These are phyloP conservation scores for Sporisorium iseilematis-ciliati DNA, from an alignment of 1,284 basidiomycete species.

Conservation along the genomic window DNA sequence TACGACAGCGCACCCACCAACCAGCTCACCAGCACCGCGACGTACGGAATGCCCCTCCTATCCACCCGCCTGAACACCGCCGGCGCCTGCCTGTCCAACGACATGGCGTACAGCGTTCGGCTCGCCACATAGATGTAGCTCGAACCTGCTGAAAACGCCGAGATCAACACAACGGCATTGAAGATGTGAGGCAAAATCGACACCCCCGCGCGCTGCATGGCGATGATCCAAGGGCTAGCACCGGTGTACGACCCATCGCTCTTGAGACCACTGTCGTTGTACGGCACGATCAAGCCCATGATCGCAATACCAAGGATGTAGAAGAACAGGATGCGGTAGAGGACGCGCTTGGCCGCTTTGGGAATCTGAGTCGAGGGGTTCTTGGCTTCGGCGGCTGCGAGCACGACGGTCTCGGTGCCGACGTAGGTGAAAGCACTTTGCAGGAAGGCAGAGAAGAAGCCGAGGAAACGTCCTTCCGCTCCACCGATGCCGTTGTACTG, in stretches of 20 bases:
- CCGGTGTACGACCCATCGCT: conserved; percentile 38
- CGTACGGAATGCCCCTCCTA: conserved; percentile 80
- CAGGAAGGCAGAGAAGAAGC: conserved; percentile 68
- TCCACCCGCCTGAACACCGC: conserved; percentile 78
- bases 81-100: conserved; percentile 81
- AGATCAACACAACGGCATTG: conserved; percentile 82
- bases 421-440: conserved; percentile 84
- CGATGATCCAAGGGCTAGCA: conserved; percentile 71
- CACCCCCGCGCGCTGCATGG: conserved; percentile 68
- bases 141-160: conserved; percentile 87
- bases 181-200: conserved; percentile 73
- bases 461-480: conserved; percentile 74
- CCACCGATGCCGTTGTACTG: conserved; percentile 72
- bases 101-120: conserved; percentile 80
- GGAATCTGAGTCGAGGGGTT: conserved; percentile 70
- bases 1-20: conserved; percentile 79
- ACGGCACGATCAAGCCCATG: conserved; percentile 63
- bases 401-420: conserved; percentile 86
- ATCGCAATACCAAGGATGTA: conserved; percentile 72
- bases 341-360: conserved; percentile 55
- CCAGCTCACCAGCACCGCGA: conserved; percentile 78
- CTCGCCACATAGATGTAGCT: conserved; percentile 86
- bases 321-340: conserved; percentile 71
- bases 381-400: conserved; percentile 78
- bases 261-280: conserved; percentile 47